Evolutionary conservation across 306 rosid genomes (phyloP).

Genomic region (Cucurbita pepo): DNA sequence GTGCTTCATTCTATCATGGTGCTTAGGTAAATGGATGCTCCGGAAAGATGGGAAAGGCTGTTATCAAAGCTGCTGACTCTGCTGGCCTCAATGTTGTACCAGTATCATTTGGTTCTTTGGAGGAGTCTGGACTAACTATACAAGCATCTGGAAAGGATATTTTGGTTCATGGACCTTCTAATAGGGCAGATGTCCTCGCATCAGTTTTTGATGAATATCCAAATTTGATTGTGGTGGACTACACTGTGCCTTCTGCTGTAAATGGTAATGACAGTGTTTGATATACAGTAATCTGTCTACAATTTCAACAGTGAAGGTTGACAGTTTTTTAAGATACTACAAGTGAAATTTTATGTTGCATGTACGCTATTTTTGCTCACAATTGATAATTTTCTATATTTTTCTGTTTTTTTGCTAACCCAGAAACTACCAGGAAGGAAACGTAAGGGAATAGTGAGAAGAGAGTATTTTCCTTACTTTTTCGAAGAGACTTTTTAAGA

Average conservation of each 20-base stretch:
- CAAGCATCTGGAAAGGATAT: constrained; percentile 47
- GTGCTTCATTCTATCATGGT: neutral
- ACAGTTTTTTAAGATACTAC: neutral
- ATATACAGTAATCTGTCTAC: neutral
- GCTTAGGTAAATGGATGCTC: constrained; percentile 68
- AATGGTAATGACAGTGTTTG: constrained; percentile 36
- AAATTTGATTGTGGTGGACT: constrained; percentile 71
- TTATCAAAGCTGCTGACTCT: constrained; percentile 65
- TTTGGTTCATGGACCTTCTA: constrained; percentile 64
- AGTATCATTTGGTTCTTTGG: constrained; percentile 58
- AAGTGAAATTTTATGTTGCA: neutral
- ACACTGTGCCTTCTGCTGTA: constrained; percentile 73
- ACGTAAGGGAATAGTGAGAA: neutral
- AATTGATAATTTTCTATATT: neutral
- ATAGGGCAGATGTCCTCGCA: constrained; percentile 49
- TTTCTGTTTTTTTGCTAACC: neutral
- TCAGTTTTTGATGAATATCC: constrained; percentile 44
- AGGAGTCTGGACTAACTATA: constrained; percentile 47
- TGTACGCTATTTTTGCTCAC: neutral
- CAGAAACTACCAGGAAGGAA: neutral
- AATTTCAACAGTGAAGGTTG: neutral
- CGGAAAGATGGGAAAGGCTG: constrained; percentile 85
- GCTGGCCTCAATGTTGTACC: constrained; percentile 77
- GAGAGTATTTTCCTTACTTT: neutral
- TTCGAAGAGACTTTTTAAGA: neutral